Evolutionary conservation across 2,329 filamentous ascomycete species (phyloP), one percentile per base, ranked within the genome.

Genomic region (Arthrobotrys sphaeroides): DNA sequence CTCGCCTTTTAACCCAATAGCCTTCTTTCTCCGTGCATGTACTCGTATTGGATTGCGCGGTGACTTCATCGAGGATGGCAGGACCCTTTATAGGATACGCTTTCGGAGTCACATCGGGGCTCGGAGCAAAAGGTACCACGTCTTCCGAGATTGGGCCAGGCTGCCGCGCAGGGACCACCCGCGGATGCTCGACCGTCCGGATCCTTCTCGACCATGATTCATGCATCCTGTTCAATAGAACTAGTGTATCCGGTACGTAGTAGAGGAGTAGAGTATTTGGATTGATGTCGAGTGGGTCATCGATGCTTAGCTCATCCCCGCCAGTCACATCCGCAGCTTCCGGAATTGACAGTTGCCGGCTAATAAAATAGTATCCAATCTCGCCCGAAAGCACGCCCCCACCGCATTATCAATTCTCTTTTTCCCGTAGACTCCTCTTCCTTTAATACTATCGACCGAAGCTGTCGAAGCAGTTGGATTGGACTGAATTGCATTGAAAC

Each of bases 271-370:
- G 10, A 4, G 36, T 40, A 40, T 40, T 40, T 40, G 36, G 40
- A 16, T n/a, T n/a, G n/a, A n/a, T n/a, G n/a, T n/a, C n/a, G n/a
- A n/a, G n/a, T n/a, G n/a, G n/a, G 33, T 40, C 36, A 42, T 45
- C 49, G 36, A 45, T 65, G 64, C 53, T 67, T 74, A 61, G 45
- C 45, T 61, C 47, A 73, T 66, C 61, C 24, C 43, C 28, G 5
- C 10, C 10, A 5, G 28, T 10, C 5, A 5, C 28, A 59, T 74
- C 70, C 70, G 70, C 62, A 67, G 55, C 70, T 66, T 74, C 70
- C 70, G 70, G 70, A 67, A 74, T 31, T 45, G 62, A 40, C 68
- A 61, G 55, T 62, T 74, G 62, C 70, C 62, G 70, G 62, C 57
- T 68, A 74, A n/a, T n/a, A n/a, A n/a, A n/a, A n/a, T n/a, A n/a